phyloP scores from a whole-genome alignment of 192 early-diverging fungal species.

The Linnemannia zychae region DNA sequence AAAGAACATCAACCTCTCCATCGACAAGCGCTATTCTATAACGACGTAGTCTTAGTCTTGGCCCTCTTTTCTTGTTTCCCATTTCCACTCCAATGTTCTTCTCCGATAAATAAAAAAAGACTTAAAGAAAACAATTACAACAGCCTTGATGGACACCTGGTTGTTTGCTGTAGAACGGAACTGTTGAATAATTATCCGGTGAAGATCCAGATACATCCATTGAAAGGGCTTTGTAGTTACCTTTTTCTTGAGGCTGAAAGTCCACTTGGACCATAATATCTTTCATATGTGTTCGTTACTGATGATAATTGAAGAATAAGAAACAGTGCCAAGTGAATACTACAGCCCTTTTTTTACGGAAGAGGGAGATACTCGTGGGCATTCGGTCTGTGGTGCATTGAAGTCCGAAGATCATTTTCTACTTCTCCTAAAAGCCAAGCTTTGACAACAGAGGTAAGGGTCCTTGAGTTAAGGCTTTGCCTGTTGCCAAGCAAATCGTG shows the following conservation, averaged over 20 bases:
- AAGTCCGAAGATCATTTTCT: not conserved
- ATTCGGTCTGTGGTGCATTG: not conserved
- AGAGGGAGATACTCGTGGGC: not conserved
- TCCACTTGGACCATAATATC: not conserved
- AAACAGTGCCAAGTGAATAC: not conserved
- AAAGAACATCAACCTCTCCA: not conserved
- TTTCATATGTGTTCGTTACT: not conserved
- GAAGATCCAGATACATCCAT: not conserved
- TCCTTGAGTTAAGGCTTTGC: not conserved
- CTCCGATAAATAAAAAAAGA: conserved; percentile 13
- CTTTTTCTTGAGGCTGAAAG: not conserved
- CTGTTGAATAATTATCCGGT: not conserved
- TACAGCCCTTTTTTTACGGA: not conserved
- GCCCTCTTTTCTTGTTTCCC: not conserved
- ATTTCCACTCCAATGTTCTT: not conserved
- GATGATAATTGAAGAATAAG: not conserved
- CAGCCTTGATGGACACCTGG: no score
- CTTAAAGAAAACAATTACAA: not conserved
- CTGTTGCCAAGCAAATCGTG: conserved; percentile 3
- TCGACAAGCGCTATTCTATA: not conserved
- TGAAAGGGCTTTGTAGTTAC: not conserved
- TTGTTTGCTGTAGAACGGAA: not conserved
- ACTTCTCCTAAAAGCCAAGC: not conserved
- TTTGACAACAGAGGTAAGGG: not conserved
- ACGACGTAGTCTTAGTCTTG: not conserved